A percentile compares a stretch with the other conserved stretches of the same genome.
Conservation (phyloP, 371 early-diverging fungal genomes). For the Sporodiniella umbellata region DNA sequence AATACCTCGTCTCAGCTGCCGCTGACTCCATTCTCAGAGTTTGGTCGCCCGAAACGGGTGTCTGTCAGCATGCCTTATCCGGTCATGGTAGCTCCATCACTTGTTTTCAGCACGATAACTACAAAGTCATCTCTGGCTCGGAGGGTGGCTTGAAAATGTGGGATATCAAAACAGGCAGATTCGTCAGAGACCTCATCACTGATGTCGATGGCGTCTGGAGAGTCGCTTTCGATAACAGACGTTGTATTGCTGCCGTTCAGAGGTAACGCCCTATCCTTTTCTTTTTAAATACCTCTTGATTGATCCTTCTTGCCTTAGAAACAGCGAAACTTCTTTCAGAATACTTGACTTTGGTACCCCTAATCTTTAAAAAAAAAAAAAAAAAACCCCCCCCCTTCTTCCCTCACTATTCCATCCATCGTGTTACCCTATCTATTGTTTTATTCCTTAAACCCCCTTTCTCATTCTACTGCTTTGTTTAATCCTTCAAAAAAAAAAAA, state of each 20-base stretch:
- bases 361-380: conserved; percentile 1
- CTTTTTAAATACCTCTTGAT: neutral
- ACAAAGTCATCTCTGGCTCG: conserved; percentile 89
- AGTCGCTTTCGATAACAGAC: conserved; percentile 78
- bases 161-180: conserved; percentile 82
- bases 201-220: conserved; percentile 89
- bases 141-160: conserved; percentile 94
- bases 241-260: conserved; percentile 87
- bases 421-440: too few species aligned
- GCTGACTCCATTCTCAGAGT: conserved; percentile 94
- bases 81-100: conserved; percentile 87
- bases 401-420: too few species aligned
- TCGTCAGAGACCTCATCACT: conserved; percentile 70
- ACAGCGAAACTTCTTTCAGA: conserved; percentile 47
- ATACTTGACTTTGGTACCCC: conserved; percentile 53
- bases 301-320: conserved; percentile 7
- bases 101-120: conserved; percentile 90
- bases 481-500: too few species aligned
- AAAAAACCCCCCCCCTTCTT: neutral
- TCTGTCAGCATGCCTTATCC: conserved; percentile 64
- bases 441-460: too few species aligned
- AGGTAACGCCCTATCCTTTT: conserved; percentile 42
- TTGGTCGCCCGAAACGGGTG: conserved; percentile 84
- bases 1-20: conserved; percentile 90
- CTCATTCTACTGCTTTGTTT: too few species aligned